Conservation (phyloP, 805 yeast genomes). For the Candida corydali region DNA sequence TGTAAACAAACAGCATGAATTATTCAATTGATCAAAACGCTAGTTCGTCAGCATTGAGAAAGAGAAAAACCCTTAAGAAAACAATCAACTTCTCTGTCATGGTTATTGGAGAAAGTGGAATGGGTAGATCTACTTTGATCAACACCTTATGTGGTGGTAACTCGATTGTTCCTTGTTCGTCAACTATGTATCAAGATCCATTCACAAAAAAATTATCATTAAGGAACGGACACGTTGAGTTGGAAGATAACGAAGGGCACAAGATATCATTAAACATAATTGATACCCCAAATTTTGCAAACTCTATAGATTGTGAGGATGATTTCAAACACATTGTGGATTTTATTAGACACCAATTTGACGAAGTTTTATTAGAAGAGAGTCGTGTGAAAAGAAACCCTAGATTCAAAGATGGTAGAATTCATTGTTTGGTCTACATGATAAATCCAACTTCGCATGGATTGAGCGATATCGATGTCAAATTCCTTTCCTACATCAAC, state of each 20-base stretch:
- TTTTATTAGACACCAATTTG: constrained; percentile 76
- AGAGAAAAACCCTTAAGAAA: constrained; percentile 76
- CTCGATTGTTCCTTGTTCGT: constrained; percentile 65
- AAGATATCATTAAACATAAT: constrained; percentile 72
- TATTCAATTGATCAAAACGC: constrained; percentile 7
- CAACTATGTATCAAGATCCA: constrained; percentile 58
- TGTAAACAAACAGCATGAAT: constrained; percentile 3
- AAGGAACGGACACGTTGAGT: constrained; percentile 76
- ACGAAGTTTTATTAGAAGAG: constrained; percentile 77
- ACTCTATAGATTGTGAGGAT: constrained; percentile 61
- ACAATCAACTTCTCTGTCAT: constrained; percentile 81
- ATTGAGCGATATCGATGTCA: constrained; percentile 37
- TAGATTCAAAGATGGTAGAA: constrained; percentile 78
- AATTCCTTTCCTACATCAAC: constrained; percentile 38
- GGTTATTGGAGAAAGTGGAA: constrained; percentile 85
- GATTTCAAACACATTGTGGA: constrained; percentile 71
- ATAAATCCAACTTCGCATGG: constrained; percentile 46
- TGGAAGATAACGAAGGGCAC: constrained; percentile 83
- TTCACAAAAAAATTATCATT: constrained; percentile 47
- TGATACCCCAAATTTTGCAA: constrained; percentile 84
- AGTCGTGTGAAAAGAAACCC: constrained; percentile 81
- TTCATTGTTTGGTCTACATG: constrained; percentile 54
- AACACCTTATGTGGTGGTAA: constrained; percentile 87
- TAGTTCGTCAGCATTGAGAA: constrained; percentile 43
- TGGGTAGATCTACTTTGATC: constrained; percentile 89